Conservation (phyloP, 345 rosid genomes). For the Noccaea bulbosa region DNA sequence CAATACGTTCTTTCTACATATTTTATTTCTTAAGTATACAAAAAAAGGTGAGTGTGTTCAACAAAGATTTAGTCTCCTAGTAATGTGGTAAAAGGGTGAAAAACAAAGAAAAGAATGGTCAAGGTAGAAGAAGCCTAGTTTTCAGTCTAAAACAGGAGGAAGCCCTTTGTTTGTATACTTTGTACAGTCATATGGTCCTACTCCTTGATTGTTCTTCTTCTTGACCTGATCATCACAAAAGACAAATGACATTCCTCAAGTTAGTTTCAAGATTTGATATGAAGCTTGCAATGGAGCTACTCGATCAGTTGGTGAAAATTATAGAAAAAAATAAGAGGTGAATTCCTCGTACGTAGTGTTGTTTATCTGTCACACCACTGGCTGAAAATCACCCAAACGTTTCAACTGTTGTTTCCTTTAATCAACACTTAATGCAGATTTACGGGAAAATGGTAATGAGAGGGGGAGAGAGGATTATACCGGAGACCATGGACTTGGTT, state of each 20-base stretch:
- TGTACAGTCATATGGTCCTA: conserved; percentile 96
- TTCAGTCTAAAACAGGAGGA: conserved; percentile 45
- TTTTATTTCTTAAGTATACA: conserved; percentile 35
- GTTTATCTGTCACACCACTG: conserved; percentile 9
- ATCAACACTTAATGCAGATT: not conserved
- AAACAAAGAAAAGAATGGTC: conserved; percentile 38
- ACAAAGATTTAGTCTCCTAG: conserved; percentile 8
- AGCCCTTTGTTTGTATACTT: conserved; percentile 58
- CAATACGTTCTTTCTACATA: conserved; percentile 19
- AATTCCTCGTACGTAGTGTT: not conserved
- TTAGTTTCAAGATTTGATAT: conserved; percentile 15
- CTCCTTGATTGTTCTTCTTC: conserved; percentile 65
- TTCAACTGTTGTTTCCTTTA: conserved; percentile 5
- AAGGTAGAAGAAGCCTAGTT: conserved; percentile 25
- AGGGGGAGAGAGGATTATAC: conserved; percentile 48
- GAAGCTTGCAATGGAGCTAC: conserved; percentile 1
- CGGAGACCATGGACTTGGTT: conserved; percentile 97
- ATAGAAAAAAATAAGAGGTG: not conserved
- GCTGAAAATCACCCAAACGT: not conserved
- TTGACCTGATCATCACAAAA: conserved; percentile 58
- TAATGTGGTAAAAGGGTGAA: conserved; percentile 13
- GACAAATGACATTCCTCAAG: not conserved
- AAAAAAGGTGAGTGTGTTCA: conserved; percentile 15
- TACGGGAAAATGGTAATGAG: conserved; percentile 19
- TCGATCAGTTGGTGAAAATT: not conserved